Base-by-base conservation (phyloP, 1,284 basidiomycete genomes). In the Apiotrichum gamsii region DNA sequence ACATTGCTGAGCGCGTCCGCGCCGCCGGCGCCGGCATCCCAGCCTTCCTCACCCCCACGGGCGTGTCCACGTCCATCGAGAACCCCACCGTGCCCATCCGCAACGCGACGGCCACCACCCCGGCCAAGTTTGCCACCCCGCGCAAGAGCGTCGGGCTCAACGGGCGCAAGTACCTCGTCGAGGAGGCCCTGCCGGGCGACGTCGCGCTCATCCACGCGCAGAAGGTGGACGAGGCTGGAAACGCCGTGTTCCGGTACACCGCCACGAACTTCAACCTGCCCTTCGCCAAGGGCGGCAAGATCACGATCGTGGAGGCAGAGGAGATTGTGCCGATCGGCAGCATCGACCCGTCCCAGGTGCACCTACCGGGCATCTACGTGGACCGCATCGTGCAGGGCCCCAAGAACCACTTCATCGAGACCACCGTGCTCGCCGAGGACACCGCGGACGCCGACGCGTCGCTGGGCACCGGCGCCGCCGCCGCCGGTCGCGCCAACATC, bases 11-110 rank as follows among this genome's bases (percentile, higher is more conserved):
- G 65, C 83, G 90, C 49, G 78, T 93, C 51, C 82, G 91, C 23
- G 87, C 91, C 5, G 88, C 90, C 47, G 91, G 87, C 4, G 87
- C 89, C 16, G 91, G 91, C 45, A 90, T 94, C 53, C 91, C 91
- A 4, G 91, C 87, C 8, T 94, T 96, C 77, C 96, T 79, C 74
- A 96, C 90, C 1, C 90, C 90, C 1, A 94, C 91, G 1, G 91
- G 90, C 21, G 84, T 83, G 16, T 81, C 79, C 15, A 90, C 87
- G 14, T 84, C 86, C 3, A 80, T 88, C 2, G 84, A 89, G 43
- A 45, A 52, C 14, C 70, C 75, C 77, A 49, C 82, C 8, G 87
- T 90, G 57, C 85, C 87, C 18, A 78, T 83, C 56, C 77, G 82
- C 24, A 45, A 91, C 88, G n/a, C 83, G 85, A 8, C 80, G 89